phyloP scores from a whole-genome alignment of 352 stramenopile genomes.

The Pythium insidiosum region DNA sequence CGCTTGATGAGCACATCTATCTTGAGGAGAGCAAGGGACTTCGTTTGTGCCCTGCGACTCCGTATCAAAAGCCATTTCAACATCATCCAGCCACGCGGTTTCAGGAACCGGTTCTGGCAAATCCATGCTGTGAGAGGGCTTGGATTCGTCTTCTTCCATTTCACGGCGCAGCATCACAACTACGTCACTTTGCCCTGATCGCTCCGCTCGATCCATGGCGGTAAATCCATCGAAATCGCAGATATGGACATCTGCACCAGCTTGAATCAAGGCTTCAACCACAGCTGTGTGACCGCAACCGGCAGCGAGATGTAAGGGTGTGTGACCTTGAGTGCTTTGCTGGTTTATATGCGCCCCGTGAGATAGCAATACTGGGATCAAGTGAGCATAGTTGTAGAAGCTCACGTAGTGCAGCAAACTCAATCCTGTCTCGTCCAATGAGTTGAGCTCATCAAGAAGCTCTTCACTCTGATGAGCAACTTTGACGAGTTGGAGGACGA shows the following conservation, averaged over 20 bases:
- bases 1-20: too few species aligned
- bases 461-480: slow-evolving; percentile 75
- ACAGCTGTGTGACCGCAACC: slow-evolving; percentile 66
- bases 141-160: slow-evolving; percentile 19
- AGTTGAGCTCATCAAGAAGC: slow-evolving; percentile 81
- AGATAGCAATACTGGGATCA: slow-evolving; percentile 70
- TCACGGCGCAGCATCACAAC: slow-evolving; percentile 30
- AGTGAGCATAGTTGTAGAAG: slow-evolving; percentile 82
- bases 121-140: too few species aligned
- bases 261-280: slow-evolving; percentile 52
- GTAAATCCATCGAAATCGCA: slow-evolving; percentile 72
- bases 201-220: slow-evolving; percentile 66
- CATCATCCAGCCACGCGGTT: too few species aligned
- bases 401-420: slow-evolving; percentile 87
- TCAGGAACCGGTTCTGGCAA: too few species aligned
- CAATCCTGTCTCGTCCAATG: slow-evolving; percentile 77
- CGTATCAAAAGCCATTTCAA: too few species aligned
- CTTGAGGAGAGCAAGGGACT: too few species aligned
- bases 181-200: slow-evolving; percentile 49
- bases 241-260: slow-evolving; percentile 45
- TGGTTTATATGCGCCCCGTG: slow-evolving; percentile 83
- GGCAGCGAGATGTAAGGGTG: slow-evolving; percentile 74
- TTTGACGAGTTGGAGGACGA: slow-evolving; percentile 75
- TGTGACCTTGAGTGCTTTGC: slow-evolving; percentile 75
- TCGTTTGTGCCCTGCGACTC: too few species aligned